phyloP scores from a whole-genome alignment of 495 filamentous ascomycete species.

The Apiosordaria backusii region DNA sequence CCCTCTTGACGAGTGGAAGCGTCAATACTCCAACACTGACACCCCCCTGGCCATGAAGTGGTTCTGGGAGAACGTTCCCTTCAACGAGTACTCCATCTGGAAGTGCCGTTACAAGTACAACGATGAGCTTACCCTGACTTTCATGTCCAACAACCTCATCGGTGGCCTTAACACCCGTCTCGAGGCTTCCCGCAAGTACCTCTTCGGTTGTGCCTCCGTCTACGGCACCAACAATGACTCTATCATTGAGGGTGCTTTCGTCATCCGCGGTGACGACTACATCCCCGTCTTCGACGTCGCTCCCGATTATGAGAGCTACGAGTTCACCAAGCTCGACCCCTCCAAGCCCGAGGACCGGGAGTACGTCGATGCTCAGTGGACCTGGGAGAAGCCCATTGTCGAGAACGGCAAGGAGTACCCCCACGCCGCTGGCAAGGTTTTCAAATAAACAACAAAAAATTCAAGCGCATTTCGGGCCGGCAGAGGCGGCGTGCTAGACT shows the following conservation, averaged over 20 bases:
- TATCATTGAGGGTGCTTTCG: conserved; percentile 83
- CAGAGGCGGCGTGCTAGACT: conserved; percentile 27
- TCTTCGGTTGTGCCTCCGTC: conserved; percentile 90
- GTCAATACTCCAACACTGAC: conserved; percentile 95
- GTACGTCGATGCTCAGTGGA: conserved; percentile 83
- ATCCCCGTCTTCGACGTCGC: conserved; percentile 89
- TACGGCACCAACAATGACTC: conserved; percentile 85
- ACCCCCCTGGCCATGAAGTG: conserved; percentile 85
- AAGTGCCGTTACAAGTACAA: conserved; percentile 95
- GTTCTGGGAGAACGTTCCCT: conserved; percentile 95
- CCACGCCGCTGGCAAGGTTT: conserved; percentile 82
- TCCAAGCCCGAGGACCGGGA: conserved; percentile 75
- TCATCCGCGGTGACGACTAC: conserved; percentile 87
- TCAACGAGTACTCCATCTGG: conserved; percentile 95
- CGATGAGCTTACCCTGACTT: conserved; percentile 90
- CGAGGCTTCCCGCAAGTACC: conserved; percentile 95
- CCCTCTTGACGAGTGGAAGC: conserved; percentile 95
- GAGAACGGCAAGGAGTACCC: conserved; percentile 76
- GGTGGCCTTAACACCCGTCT: conserved; percentile 97
- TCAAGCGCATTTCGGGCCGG: conserved; percentile 18
- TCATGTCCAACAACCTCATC: conserved; percentile 98
- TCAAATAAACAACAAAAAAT: conserved; percentile 69
- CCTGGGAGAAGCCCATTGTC: conserved; percentile 72
- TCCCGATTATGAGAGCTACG: conserved; percentile 95
- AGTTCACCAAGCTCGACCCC: conserved; percentile 92